Percentiles rank a stretch among this genome's conserved stretches.
phyloP scores from a whole-genome alignment of 2,329 filamentous ascomycete genomes.

The Sordariomycetes sp. region DNA sequence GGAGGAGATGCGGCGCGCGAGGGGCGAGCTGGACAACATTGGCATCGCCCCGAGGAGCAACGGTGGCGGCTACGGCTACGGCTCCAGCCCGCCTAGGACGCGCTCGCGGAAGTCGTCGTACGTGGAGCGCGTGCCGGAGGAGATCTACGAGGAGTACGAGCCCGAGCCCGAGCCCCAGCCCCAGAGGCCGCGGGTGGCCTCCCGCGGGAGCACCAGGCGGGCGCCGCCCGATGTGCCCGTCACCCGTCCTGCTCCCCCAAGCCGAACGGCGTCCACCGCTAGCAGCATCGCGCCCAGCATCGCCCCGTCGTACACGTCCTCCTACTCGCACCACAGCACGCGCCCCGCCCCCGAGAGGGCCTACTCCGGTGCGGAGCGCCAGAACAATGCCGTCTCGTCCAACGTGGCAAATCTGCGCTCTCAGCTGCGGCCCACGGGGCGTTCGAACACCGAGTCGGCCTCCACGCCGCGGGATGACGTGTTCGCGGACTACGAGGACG shows the following conservation, averaged over 20 bases:
- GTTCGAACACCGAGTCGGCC: constrained; percentile 25
- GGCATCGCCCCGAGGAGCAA: constrained; percentile 14
- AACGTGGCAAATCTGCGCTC: constrained; percentile 9
- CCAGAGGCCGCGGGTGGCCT: not conserved
- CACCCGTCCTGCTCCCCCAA: constrained; percentile 14
- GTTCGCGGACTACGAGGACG: constrained; percentile 37
- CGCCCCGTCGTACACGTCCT: constrained; percentile 19
- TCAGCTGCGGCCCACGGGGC: constrained; percentile 28
- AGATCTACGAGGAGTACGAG: constrained; percentile 21
- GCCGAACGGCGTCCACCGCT: not conserved
- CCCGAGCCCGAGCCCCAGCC: constrained; percentile 6
- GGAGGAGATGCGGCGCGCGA: constrained; percentile 59
- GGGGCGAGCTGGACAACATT: constrained; percentile 28
- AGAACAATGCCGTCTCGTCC: constrained; percentile 5
- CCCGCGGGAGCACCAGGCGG: not conserved
- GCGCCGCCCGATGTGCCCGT: constrained; percentile 4
- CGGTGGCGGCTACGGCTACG: constrained; percentile 9
- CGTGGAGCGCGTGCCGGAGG: constrained; percentile 24
- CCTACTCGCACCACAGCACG: not conserved
- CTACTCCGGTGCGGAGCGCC: constrained; percentile 12
- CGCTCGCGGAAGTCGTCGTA: constrained; percentile 4
- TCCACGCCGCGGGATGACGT: constrained; percentile 23
- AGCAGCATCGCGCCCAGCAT: constrained; percentile 17
- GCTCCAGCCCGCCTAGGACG: constrained; percentile 4
- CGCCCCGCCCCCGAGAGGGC: not conserved